These are phyloP conservation scores for Clonostachys solani DNA, from an alignment of 2,329 filamentous ascomycete species.

Conservation along the genomic window DNA sequence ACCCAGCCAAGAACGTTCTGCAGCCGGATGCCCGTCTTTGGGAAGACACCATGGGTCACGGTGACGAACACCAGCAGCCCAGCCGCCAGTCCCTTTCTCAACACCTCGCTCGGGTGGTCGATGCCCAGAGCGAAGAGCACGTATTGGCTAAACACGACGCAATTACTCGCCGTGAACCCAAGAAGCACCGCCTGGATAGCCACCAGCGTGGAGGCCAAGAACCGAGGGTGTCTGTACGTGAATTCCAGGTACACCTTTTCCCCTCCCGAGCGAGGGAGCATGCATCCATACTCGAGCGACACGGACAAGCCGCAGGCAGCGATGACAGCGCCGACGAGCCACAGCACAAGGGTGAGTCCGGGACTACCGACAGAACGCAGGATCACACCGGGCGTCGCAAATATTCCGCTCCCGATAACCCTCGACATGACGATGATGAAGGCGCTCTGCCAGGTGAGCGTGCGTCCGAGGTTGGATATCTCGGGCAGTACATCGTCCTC, in stretches of 20 bases:
- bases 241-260: conserved; percentile 70
- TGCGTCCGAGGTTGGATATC: conserved; percentile 52
- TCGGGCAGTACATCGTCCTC: conserved; percentile 58
- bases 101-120: conserved; percentile 41
- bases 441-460: conserved; percentile 57
- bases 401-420: conserved; percentile 68
- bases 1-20: conserved; percentile 61
- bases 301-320: conserved; percentile 58
- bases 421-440: conserved; percentile 66
- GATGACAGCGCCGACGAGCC: conserved; percentile 58
- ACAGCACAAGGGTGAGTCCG: conserved; percentile 57
- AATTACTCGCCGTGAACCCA: conserved; percentile 66
- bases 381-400: conserved; percentile 66
- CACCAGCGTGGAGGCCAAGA: conserved; percentile 60
- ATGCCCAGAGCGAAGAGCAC: conserved; percentile 52
- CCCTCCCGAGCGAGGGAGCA: conserved; percentile 66
- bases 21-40: conserved; percentile 50
- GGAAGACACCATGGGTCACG: conserved; percentile 53
- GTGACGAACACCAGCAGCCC: conserved; percentile 53
- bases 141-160: conserved; percentile 66
- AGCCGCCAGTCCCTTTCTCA: conserved; percentile 52
- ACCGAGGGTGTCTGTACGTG: conserved; percentile 58
- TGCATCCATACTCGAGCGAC: conserved; percentile 64
- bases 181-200: conserved; percentile 60
- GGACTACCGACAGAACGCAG: conserved; percentile 62